Evolutionary conservation across 345 rosid species (phyloP), one percentile per base, ranked within the genome.

Genomic region (Gossypium mustelinum): DNA sequence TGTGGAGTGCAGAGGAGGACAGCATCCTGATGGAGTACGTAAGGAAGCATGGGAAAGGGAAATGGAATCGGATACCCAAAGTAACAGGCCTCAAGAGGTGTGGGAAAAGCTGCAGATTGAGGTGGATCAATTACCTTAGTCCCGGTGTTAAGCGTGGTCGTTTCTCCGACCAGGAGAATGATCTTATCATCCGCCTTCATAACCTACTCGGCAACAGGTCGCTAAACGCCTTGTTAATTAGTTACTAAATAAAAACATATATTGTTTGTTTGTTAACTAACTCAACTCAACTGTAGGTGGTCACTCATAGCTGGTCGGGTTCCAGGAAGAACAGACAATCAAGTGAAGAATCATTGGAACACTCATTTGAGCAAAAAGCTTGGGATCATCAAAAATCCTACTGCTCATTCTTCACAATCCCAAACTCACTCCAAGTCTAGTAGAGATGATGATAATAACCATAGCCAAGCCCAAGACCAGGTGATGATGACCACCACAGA

Each of bases 291-390:
- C 7, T 34, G 41, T 5, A 34, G 41, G 81, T 87, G 90, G 90
- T 81, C 90, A 2, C 74, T 87, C 13, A 87, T 87, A 65, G 90
- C 90, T 57, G 88, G 88, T 29, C 73, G 90, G 54, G 80, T 87
- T 18, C 88, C 90, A 2, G 88, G 84, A 70, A 78, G 88, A 63
- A 85, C 90, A 11, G 88, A 86, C 55, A 85, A 85, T 75, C 88
- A 85, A 74, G 84, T 87, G n/a, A 87, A 87, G 75, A 87, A 85
- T 68, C 83, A 83, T 51, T 87, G 88, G 88, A 87, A 85, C 82
- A 83, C 88, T n/a, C 90, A 75, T 75, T 72, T 87, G 51, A 51
- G 85, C 81, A 87, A 87, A 76, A 85, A 80, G 70, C 76, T 75
- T 17, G 84, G 79, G 25, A 72, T 72, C 1, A 45, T 7, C 2